A percentile compares a stretch with the other conserved stretches of the same genome.
phyloP scores from a whole-genome alignment of 78 protist genomes.

The Speleostelium caveatum region DNA sequence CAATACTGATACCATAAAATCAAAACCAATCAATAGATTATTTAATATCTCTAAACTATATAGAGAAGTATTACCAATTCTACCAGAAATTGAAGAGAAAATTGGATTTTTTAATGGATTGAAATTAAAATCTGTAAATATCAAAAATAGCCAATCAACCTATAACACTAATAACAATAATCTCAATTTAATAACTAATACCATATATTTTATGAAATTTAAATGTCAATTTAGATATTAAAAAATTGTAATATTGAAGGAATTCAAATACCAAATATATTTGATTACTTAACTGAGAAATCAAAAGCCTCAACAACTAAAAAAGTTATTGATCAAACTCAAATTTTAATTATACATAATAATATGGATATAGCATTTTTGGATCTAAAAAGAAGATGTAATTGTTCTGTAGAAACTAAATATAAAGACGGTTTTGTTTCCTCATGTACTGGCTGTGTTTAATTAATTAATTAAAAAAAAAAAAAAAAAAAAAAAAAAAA shows the following conservation, averaged over 20 bases:
- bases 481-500: neutral
- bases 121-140: slow-evolving; percentile 49
- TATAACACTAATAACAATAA: neutral
- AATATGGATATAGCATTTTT: slow-evolving; percentile 71
- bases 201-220: no score
- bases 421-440: slow-evolving; percentile 56
- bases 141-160: neutral
- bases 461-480: neutral
- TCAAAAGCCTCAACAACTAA: slow-evolving; percentile 51
- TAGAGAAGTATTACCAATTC: slow-evolving; percentile 24
- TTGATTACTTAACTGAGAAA: slow-evolving; percentile 67
- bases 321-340: slow-evolving; percentile 58
- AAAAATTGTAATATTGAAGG: slow-evolving; percentile 11
- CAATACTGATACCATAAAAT: slow-evolving; percentile 21
- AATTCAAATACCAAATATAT: slow-evolving; percentile 61
- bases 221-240: slow-evolving; percentile 15
- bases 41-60: slow-evolving; percentile 49
- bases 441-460: slow-evolving; percentile 74
- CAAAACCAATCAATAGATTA: slow-evolving; percentile 57
- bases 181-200: neutral
- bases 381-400: slow-evolving; percentile 69
- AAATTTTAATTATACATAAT: slow-evolving; percentile 67
- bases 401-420: slow-evolving; percentile 67
- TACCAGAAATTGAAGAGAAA: slow-evolving; percentile 52
- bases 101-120: slow-evolving; percentile 72